phyloP scores from a whole-genome alignment of 495 filamentous ascomycete species.

The Lichenothelia convexa region DNA sequence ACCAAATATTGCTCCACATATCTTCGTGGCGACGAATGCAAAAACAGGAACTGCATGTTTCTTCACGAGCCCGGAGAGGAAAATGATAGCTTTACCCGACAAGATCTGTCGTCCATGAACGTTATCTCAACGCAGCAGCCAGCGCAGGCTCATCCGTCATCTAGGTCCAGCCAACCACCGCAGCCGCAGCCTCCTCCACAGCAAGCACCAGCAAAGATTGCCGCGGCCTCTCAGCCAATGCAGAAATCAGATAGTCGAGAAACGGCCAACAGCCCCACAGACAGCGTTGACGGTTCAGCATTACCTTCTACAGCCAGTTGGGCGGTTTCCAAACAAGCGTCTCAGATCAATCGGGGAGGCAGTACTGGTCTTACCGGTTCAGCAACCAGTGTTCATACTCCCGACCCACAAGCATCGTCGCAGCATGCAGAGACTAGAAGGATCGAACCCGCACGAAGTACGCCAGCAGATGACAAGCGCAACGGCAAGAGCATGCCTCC shows the following conservation, averaged over 20 bases:
- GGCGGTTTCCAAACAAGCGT: slow-evolving; percentile 59
- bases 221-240: slow-evolving; percentile 51
- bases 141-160: slow-evolving; percentile 16
- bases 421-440: slow-evolving; percentile 9
- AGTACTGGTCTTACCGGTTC: slow-evolving; percentile 65
- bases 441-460: background rate
- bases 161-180: slow-evolving; percentile 20
- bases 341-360: slow-evolving; percentile 46
- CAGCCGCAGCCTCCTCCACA: slow-evolving; percentile 34
- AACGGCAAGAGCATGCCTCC: background rate
- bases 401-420: slow-evolving; percentile 26
- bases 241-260: slow-evolving; percentile 58
- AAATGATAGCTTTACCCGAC: slow-evolving; percentile 86
- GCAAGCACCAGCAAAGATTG: slow-evolving; percentile 23
- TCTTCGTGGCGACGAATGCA: slow-evolving; percentile 78
- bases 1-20: slow-evolving; percentile 99
- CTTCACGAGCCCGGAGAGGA: slow-evolving; percentile 93
- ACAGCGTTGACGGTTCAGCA: slow-evolving; percentile 57
- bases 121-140: slow-evolving; percentile 63
- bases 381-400: slow-evolving; percentile 60
- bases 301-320: slow-evolving; percentile 86
- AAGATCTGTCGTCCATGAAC: slow-evolving; percentile 94
- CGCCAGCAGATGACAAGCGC: background rate
- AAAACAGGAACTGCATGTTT: slow-evolving; percentile 92
- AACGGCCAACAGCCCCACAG: slow-evolving; percentile 36